Evolutionary conservation across 1,284 basidiomycete species (phyloP).

Genomic region (Coniophora puteana): DNA sequence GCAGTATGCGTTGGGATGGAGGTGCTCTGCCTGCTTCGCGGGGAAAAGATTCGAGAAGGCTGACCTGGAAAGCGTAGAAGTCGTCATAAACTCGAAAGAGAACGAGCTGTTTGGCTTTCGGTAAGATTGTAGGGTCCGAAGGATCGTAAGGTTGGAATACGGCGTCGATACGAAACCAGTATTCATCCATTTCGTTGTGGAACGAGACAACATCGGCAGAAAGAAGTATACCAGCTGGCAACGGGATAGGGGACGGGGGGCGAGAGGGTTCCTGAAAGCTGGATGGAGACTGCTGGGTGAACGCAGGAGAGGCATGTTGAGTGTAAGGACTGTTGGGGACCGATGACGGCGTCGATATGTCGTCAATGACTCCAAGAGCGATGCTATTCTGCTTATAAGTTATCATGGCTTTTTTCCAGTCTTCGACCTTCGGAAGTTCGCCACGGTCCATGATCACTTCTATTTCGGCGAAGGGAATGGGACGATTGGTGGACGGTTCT

Average conservation of each 20-base stretch:
- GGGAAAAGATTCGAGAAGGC: constrained; percentile 83
- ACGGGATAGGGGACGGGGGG: constrained; percentile 37
- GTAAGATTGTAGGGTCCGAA: constrained; percentile 47
- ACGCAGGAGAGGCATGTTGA: constrained; percentile 22
- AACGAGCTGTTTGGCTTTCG: constrained; percentile 77
- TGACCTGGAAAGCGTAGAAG: constrained; percentile 97
- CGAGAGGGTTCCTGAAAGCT: constrained; percentile 18
- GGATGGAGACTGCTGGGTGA: constrained; percentile 13
- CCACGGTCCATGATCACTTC: constrained; percentile 79
- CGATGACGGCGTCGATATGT: constrained; percentile 41
- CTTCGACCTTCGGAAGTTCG: constrained; percentile 90
- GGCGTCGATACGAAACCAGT: constrained; percentile 96
- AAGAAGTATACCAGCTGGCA: constrained; percentile 82
- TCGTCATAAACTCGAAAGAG: constrained; percentile 97
- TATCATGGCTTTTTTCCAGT: constrained; percentile 96
- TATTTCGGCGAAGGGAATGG: constrained; percentile 67
- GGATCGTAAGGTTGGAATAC: constrained; percentile 79
- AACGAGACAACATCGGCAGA: constrained; percentile 93
- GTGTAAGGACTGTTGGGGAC: constrained; percentile 41
- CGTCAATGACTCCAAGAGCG: constrained; percentile 87
- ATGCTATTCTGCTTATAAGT: constrained; percentile 97
- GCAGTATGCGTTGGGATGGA: constrained; percentile 71
- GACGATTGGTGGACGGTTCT: constrained; percentile 82
- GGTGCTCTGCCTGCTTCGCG: constrained; percentile 81
- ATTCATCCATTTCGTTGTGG: constrained; percentile 94